Conservation (phyloP, 345 rosid species). For the sweet orange (Citrus sinensis) region DNA sequence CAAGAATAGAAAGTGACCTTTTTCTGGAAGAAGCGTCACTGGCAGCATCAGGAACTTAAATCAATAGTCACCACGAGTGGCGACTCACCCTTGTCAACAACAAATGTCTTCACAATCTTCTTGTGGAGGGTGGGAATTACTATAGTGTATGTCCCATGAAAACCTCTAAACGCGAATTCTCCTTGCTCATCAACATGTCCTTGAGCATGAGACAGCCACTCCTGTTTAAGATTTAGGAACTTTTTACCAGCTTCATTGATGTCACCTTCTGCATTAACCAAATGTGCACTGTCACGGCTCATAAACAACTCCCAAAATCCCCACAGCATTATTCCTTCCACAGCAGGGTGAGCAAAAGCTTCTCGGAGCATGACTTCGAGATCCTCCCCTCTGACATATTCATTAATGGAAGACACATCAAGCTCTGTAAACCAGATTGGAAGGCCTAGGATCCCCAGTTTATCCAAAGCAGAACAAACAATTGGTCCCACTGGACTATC, state of each 20-base stretch:
- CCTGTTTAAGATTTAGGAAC: conserved; percentile 61
- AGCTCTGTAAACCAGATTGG: conserved; percentile 97
- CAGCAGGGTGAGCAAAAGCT: conserved; percentile 87
- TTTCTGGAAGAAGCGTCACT: not conserved
- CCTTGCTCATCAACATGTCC: conserved; percentile 56
- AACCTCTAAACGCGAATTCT: conserved; percentile 68
- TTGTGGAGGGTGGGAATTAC: conserved; percentile 39
- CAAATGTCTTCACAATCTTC: conserved; percentile 48
- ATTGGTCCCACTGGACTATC: conserved; percentile 77
- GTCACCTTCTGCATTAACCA: conserved; percentile 94
- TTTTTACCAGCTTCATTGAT: conserved; percentile 78
- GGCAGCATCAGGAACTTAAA: conserved; percentile 20
- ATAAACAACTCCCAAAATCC: conserved; percentile 97
- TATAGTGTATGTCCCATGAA: conserved; percentile 67
- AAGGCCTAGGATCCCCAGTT: conserved; percentile 67
- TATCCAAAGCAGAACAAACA: conserved; percentile 68
- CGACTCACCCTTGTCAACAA: conserved; percentile 59
- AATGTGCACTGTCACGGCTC: conserved; percentile 70
- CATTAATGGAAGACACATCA: conserved; percentile 79
- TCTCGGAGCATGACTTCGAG: conserved; percentile 93
- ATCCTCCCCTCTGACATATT: conserved; percentile 84
- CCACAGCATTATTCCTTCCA: conserved; percentile 97
- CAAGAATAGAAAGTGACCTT: not conserved
- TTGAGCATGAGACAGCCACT: conserved; percentile 59
- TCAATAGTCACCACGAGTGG: conserved; percentile 54